Evolutionary conservation across 2,329 filamentous ascomycete species (phyloP).

Genomic region (Fusarium sp.): DNA sequence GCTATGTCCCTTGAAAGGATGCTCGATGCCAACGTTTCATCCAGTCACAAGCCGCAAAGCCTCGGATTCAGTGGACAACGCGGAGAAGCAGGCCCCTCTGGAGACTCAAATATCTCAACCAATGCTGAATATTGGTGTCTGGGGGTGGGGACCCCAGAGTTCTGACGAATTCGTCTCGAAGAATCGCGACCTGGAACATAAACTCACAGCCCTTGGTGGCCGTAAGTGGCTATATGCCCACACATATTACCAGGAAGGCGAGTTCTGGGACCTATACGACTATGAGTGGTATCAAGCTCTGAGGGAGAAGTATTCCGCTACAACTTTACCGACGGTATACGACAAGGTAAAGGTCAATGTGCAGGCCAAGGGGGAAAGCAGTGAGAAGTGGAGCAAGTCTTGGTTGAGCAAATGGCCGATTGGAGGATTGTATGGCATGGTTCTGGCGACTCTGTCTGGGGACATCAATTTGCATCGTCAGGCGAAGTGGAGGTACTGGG

Average conservation of each 20-base stretch:
- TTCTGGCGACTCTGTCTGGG: conserved; percentile 26
- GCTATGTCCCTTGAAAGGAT: conserved; percentile 42
- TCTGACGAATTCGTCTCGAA: conserved; percentile 66
- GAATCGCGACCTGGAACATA: conserved; percentile 75
- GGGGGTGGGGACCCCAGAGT: conserved; percentile 75
- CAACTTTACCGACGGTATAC: conserved; percentile 70
- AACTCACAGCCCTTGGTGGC: conserved; percentile 73
- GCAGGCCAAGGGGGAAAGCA: conserved; percentile 6
- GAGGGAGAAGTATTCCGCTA: conserved; percentile 69
- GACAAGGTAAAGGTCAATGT: conserved; percentile 71
- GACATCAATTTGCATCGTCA: conserved; percentile 30
- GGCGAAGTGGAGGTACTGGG: conserved; percentile 22
- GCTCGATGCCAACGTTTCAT: conserved; percentile 40
- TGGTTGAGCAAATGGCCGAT: conserved; percentile 32
- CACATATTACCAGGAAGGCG: conserved; percentile 76
- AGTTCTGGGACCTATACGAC: conserved; percentile 74
- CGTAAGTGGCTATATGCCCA: conserved; percentile 88
- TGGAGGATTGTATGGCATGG: conserved; percentile 40
- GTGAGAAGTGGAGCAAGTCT: background rate
- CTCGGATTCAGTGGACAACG: fast-evolving
- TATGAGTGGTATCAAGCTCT: conserved; percentile 68
- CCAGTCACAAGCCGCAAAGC: background rate
- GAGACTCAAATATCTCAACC: conserved; percentile 2
- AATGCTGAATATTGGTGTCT: conserved; percentile 74
- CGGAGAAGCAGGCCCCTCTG: background rate